phyloP scores from a whole-genome alignment of 108 stramenopile genomes.

The Cyclostephanos tholiformis region DNA sequence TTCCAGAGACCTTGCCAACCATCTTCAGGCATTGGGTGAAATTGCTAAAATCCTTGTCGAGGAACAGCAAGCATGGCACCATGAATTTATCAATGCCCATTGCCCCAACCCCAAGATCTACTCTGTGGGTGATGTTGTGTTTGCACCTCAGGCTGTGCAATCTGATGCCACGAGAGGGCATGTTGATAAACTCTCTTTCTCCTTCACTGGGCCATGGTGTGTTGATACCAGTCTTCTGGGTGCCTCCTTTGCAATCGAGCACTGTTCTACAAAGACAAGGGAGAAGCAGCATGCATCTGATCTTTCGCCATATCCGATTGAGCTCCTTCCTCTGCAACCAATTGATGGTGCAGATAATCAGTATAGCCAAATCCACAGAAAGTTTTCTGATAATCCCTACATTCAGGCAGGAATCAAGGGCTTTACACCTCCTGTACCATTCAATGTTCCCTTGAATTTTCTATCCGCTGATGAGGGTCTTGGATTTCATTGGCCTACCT shows the following conservation, averaged over 20 bases:
- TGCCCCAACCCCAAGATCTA: not conserved
- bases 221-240: not conserved
- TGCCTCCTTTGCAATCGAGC: not conserved
- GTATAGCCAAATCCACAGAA: conserved; percentile 17
- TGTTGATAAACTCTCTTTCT: not conserved
- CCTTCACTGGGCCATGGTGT: not conserved
- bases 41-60: not conserved
- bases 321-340: conserved; percentile 14
- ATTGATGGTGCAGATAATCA: conserved; percentile 21
- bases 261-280: not conserved
- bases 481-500: conserved; percentile 14
- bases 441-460: not conserved
- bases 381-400: conserved; percentile 3
- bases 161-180: not conserved
- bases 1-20: not conserved
- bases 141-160: not conserved
- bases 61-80: not conserved
- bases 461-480: not conserved
- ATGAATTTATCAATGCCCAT: not conserved
- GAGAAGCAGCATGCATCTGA: not conserved
- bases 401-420: conserved; percentile 15
- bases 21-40: not conserved
- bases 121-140: not conserved
- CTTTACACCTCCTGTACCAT: conserved; percentile 11
- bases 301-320: conserved; percentile 20